Conservation (phyloP, 441 rosid genomes). For the Dalechampia spathulata region DNA sequence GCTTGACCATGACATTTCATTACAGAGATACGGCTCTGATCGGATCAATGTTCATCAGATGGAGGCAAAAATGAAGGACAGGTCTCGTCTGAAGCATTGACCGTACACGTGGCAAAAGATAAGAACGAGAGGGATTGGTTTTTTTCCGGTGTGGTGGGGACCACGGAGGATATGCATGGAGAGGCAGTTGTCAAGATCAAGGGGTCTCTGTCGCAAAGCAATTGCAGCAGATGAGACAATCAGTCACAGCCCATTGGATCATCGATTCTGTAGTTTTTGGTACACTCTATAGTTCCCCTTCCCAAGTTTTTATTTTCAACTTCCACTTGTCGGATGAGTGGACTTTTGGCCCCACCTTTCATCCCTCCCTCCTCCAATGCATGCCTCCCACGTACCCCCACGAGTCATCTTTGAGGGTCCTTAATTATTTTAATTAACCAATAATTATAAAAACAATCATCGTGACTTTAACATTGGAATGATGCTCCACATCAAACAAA, state of each 20-base stretch:
- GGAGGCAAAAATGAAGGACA: neutral
- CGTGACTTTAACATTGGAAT: too few relatives aligned
- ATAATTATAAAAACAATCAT: neutral
- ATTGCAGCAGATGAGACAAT: slow-evolving; percentile 31
- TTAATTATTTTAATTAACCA: neutral
- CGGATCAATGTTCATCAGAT: slow-evolving; percentile 2
- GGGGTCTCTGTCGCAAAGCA: slow-evolving; percentile 22
- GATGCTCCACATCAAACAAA: too few relatives aligned
- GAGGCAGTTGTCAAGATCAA: too few relatives aligned
- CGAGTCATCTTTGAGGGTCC: neutral
- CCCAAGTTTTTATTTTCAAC: neutral
- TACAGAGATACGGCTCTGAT: slow-evolving; percentile 2
- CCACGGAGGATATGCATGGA: slow-evolving; percentile 11
- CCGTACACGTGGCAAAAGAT: slow-evolving; percentile 31
- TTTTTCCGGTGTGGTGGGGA: slow-evolving; percentile 5
- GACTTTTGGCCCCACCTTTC: slow-evolving; percentile 2
- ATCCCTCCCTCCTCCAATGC: neutral
- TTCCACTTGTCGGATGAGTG: neutral
- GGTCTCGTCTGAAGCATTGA: neutral
- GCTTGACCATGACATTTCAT: slow-evolving; percentile 20
- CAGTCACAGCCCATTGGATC: slow-evolving; percentile 25
- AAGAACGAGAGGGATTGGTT: slow-evolving; percentile 21
- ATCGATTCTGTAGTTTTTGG: neutral
- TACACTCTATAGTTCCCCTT: neutral
- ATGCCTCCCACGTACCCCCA: slow-evolving; percentile 9